Conservation (phyloP, 1,284 basidiomycete species). For the Ustilago loliicola region DNA sequence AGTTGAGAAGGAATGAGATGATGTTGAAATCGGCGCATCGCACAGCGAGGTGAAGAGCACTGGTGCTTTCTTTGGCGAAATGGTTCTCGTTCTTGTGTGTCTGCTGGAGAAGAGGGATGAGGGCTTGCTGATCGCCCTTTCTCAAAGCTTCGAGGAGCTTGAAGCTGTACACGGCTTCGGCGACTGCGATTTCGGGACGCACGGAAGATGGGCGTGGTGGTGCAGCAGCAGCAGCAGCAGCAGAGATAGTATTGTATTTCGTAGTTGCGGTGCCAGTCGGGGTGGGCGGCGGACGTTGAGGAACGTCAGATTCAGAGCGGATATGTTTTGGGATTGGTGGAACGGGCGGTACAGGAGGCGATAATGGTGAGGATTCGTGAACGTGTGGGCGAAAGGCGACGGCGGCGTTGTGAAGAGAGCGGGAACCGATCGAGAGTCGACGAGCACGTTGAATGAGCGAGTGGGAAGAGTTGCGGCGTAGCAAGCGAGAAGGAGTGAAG, state of each 20-base stretch:
- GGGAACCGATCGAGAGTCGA: conserved; percentile 30
- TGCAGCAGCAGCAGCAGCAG: background rate
- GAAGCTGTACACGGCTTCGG: conserved; percentile 74
- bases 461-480: conserved; percentile 24
- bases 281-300: background rate
- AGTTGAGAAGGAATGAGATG: conserved; percentile 78
- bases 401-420: conserved; percentile 12
- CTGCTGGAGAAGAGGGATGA: conserved; percentile 67
- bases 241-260: background rate
- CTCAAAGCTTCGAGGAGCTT: conserved; percentile 81
- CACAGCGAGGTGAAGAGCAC: conserved; percentile 86
- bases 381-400: conserved; percentile 6
- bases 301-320: background rate
- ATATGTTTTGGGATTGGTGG: conserved; percentile 11
- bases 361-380: conserved; percentile 5
- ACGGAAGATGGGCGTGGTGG: background rate
- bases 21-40: conserved; percentile 77
- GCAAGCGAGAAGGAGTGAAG: background rate
- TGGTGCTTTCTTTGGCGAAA: conserved; percentile 57
- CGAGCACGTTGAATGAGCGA: conserved; percentile 24
- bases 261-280: too few relatives aligned
- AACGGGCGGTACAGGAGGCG: conserved; percentile 19
- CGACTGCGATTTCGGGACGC: conserved; percentile 24
- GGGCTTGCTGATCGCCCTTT: conserved; percentile 52
- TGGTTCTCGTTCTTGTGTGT: conserved; percentile 15